Evolutionary conservation across 1,284 basidiomycete species (phyloP).

Genomic region (Cutaneotrichosporon arboriforme): DNA sequence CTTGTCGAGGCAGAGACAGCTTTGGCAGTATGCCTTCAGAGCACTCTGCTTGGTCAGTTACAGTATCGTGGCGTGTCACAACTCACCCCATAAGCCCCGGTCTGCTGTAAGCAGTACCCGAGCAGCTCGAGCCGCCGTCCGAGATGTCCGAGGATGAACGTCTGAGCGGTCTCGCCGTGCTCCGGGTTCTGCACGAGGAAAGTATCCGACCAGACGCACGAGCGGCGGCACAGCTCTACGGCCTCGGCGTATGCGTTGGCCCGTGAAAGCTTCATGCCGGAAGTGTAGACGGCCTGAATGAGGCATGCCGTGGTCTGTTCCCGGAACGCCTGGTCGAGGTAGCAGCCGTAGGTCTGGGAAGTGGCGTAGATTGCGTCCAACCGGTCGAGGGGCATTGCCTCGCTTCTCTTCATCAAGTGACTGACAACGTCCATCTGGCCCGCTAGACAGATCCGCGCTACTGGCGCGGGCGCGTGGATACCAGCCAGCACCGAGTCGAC

Average conservation of each 20-base stretch:
- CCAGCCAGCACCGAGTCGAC: slow-evolving; percentile 6
- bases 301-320: slow-evolving; percentile 1
- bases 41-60: slow-evolving; percentile 31
- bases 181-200: slow-evolving; percentile 6
- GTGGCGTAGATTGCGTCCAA: background rate
- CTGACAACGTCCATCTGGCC: slow-evolving; percentile 11
- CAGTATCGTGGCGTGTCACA: too few species aligned
- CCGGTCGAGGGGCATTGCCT: background rate
- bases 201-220: slow-evolving; percentile 26
- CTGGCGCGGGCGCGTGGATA: background rate
- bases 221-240: slow-evolving; percentile 23
- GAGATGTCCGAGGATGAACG: slow-evolving; percentile 2
- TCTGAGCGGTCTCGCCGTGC: slow-evolving; percentile 5
- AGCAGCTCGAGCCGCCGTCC: slow-evolving; percentile 68
- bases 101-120: slow-evolving; percentile 57
- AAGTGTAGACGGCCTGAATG: slow-evolving; percentile 12
- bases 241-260: slow-evolving; percentile 26
- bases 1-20: slow-evolving; percentile 10
- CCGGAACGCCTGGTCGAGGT: background rate
- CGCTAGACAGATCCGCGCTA: background rate
- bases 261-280: slow-evolving; percentile 34
- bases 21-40: slow-evolving; percentile 18
- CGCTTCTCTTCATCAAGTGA: background rate
- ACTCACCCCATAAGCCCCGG: too few species aligned
- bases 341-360: background rate